Conservation (phyloP, 179 eudicot species). For the Corrigiola litoralis region DNA sequence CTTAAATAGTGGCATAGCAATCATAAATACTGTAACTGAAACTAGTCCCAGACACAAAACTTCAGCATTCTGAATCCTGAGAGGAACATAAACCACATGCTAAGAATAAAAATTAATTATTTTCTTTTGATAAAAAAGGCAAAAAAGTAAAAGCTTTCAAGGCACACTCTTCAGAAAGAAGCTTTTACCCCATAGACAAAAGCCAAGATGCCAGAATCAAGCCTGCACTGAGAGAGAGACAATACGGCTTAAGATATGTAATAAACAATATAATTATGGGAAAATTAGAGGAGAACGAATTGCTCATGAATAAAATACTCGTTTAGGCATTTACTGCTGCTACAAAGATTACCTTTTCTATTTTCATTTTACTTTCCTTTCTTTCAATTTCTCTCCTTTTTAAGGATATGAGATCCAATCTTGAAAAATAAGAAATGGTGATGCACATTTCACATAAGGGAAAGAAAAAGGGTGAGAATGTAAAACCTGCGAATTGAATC, state of each 20-base stretch:
- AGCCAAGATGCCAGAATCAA: constrained; percentile 93
- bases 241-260: constrained; percentile 23
- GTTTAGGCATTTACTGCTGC: background rate
- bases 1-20: constrained; percentile 87
- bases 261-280: background rate
- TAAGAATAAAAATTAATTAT: background rate
- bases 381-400: too few relatives aligned
- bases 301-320: too few relatives aligned
- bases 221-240: constrained; percentile 84
- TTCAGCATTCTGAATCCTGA: constrained; percentile 93
- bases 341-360: too few relatives aligned
- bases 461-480: constrained; percentile 7
- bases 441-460: background rate
- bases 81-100: constrained; percentile 3
- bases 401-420: too few relatives aligned
- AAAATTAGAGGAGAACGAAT: background rate
- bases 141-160: background rate
- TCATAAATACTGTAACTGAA: constrained; percentile 80
- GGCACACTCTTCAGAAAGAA: background rate
- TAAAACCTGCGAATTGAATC: constrained; percentile 93
- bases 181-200: constrained; percentile 68
- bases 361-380: too few relatives aligned
- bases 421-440: background rate
- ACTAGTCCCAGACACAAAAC: constrained; percentile 94
- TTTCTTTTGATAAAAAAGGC: background rate